Conservation (phyloP, 805 yeast genomes). For the Hanseniaspora taiwanica region DNA sequence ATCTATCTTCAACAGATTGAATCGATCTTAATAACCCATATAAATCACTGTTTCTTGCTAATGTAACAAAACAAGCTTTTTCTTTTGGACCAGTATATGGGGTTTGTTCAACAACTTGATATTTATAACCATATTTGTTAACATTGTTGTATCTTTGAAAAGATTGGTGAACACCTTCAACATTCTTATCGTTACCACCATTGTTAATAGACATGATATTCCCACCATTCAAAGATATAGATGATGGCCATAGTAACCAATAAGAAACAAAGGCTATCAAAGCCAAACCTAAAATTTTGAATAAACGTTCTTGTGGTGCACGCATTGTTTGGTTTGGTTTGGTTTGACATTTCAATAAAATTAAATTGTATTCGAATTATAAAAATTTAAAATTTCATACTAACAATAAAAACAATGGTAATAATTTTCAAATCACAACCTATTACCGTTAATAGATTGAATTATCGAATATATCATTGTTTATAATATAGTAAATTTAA, state of each 20-base stretch:
- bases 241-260: constrained; percentile 1
- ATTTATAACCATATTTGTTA: constrained; percentile 2
- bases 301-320: not conserved
- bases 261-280: not conserved
- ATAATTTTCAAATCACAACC: too few species aligned
- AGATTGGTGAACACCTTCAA: not conserved
- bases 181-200: not conserved
- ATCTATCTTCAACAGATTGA: constrained; percentile 75
- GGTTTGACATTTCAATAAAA: too few species aligned
- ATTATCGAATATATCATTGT: too few species aligned
- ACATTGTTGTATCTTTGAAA: not conserved
- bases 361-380: too few species aligned
- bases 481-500: too few species aligned
- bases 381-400: too few species aligned
- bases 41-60: constrained; percentile 68
- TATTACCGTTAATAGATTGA: too few species aligned
- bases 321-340: not conserved
- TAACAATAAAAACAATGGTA: too few species aligned
- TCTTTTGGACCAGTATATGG: constrained; percentile 25
- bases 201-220: too few species aligned
- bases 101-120: constrained; percentile 3
- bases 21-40: constrained; percentile 50
- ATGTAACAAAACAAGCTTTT: constrained; percentile 69
- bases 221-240: not conserved
- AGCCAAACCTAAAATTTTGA: not conserved